Evolutionary conservation across 2,329 filamentous ascomycete genomes (phyloP).

Genomic region (Xylaria sp.): DNA sequence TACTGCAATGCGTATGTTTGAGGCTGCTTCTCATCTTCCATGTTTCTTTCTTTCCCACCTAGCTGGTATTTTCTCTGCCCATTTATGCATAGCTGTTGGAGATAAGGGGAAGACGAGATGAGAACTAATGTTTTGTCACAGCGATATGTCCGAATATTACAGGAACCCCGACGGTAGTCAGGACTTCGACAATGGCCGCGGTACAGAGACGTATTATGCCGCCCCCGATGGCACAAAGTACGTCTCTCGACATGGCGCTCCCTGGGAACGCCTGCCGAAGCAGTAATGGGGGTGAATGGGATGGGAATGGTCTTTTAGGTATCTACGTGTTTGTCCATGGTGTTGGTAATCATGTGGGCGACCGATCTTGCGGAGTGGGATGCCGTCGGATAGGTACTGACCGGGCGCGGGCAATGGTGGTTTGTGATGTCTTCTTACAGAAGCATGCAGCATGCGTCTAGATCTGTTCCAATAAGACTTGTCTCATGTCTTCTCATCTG

Average conservation of each 20-base stretch:
- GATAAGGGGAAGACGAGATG: not conserved
- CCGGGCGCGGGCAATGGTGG: too few species aligned
- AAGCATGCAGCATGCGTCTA: not conserved
- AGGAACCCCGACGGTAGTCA: not conserved
- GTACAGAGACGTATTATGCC: not conserved
- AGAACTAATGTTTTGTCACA: not conserved
- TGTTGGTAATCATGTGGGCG: not conserved
- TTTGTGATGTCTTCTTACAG: not conserved
- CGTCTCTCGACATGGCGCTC: not conserved
- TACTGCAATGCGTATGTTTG: conserved; percentile 9
- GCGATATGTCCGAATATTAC: not conserved
- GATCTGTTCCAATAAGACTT: not conserved
- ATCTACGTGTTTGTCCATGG: not conserved
- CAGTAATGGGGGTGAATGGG: not conserved
- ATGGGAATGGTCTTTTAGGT: too few species aligned
- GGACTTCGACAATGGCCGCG: not conserved
- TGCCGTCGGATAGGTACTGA: not conserved
- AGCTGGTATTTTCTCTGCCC: not conserved
- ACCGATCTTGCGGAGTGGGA: not conserved
- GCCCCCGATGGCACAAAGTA: not conserved
- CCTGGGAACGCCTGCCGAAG: conserved; percentile 1
- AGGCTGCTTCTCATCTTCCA: not conserved
- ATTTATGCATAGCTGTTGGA: not conserved
- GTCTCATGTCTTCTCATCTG: not conserved
- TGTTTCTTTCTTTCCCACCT: not conserved